phyloP scores from a whole-genome alignment of 2,329 filamentous ascomycete species.

The Dothistroma pini region DNA sequence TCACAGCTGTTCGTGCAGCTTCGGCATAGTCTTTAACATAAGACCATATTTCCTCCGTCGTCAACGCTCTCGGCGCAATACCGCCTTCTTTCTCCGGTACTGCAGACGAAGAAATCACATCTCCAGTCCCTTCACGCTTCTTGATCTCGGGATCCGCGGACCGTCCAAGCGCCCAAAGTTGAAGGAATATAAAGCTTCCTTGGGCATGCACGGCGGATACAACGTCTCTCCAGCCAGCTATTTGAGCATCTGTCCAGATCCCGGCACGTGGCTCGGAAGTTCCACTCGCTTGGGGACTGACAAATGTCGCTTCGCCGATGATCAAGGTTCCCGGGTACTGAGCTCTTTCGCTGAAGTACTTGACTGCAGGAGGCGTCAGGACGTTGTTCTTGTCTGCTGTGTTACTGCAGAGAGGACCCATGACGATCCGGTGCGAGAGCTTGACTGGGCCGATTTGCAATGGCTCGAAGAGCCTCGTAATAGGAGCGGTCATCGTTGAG shows the following conservation, averaged over 20 bases:
- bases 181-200: slow-evolving; percentile 47
- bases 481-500: not conserved
- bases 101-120: slow-evolving; percentile 34
- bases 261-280: slow-evolving; percentile 25
- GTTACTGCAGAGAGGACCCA: slow-evolving; percentile 57
- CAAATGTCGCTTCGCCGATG: slow-evolving; percentile 37
- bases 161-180: slow-evolving; percentile 49
- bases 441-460: slow-evolving; percentile 41
- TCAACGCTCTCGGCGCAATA: slow-evolving; percentile 36
- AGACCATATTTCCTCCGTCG: slow-evolving; percentile 33
- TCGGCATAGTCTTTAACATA: slow-evolving; percentile 39
- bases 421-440: slow-evolving; percentile 48
- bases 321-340: slow-evolving; percentile 34
- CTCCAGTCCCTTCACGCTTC: slow-evolving; percentile 26
- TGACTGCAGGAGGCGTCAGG: slow-evolving; percentile 25
- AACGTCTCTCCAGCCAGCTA: slow-evolving; percentile 50
- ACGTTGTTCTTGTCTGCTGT: slow-evolving; percentile 42
- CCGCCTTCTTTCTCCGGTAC: slow-evolving; percentile 36
- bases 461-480: slow-evolving; percentile 38
- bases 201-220: slow-evolving; percentile 51
- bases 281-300: slow-evolving; percentile 30
- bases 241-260: slow-evolving; percentile 39
- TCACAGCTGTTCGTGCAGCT: slow-evolving; percentile 45
- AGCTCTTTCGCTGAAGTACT: slow-evolving; percentile 35
- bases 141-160: slow-evolving; percentile 38